These are phyloP conservation scores for Penicillium diatomitis DNA, from an alignment of 495 filamentous ascomycete species.

Conservation along the genomic window DNA sequence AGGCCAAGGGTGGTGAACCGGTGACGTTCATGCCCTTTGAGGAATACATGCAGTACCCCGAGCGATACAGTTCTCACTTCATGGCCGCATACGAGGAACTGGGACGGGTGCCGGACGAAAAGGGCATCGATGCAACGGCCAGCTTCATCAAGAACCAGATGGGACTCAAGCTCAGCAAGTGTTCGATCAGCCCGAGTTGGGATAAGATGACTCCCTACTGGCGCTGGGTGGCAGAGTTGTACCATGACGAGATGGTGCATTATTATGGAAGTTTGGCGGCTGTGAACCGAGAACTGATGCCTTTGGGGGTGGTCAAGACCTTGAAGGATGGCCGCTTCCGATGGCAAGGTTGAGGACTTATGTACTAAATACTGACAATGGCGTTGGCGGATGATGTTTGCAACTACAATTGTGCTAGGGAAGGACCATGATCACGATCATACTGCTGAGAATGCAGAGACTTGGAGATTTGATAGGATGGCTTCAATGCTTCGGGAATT, in stretches of 20 bases:
- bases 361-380: neutral
- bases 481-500: no score
- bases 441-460: no score
- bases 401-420: no score
- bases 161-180: conserved; percentile 14
- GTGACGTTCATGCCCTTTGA: conserved; percentile 43
- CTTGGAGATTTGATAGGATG: no score
- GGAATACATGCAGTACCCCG: conserved; percentile 44
- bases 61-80: conserved; percentile 32
- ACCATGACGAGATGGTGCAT: conserved; percentile 48
- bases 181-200: conserved; percentile 26
- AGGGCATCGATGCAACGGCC: conserved; percentile 21
- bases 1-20: conserved; percentile 14
- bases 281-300: conserved; percentile 51
- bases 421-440: no score
- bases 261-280: conserved; percentile 55
- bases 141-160: conserved; percentile 16
- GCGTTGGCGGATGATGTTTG: no score
- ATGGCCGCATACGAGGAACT: conserved; percentile 27
- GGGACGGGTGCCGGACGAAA: conserved; percentile 27
- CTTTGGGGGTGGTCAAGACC: conserved; percentile 56
- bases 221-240: conserved; percentile 53
- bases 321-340: conserved; percentile 49
- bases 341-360: conserved; percentile 42
- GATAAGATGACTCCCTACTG: conserved; percentile 45